Evolutionary conservation across 257 asterid species (phyloP).

Genomic region (Nicotiana benthamiana): DNA sequence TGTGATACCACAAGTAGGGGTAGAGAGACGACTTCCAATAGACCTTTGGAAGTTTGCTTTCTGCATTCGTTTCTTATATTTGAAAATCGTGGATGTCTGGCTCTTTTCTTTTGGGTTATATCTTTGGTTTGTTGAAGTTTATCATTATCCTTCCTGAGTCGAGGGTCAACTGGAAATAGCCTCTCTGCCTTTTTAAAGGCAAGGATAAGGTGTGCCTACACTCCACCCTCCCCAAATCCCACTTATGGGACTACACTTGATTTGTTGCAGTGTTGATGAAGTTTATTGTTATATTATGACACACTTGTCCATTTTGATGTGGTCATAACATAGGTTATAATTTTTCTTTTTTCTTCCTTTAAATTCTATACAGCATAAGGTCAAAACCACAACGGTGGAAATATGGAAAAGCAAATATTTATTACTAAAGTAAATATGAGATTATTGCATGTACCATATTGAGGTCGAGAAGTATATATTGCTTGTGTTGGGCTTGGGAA

Average conservation of each 20-base stretch:
- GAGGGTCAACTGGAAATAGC: too few species aligned
- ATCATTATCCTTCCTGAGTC: not conserved
- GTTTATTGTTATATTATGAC: not conserved
- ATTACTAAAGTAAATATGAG: not conserved
- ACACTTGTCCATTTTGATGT: not conserved
- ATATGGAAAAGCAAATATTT: not conserved
- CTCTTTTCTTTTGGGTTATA: not conserved
- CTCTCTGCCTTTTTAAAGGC: too few species aligned
- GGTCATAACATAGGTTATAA: not conserved
- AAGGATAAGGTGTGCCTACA: too few species aligned
- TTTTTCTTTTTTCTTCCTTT: not conserved
- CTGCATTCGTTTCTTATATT: not conserved
- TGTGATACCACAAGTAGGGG: too few species aligned
- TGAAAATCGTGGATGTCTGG: not conserved
- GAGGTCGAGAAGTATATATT: not conserved
- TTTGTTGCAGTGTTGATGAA: too few species aligned
- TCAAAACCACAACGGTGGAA: not conserved
- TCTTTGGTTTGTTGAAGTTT: not conserved
- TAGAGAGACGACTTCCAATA: too few species aligned
- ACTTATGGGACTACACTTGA: too few species aligned
- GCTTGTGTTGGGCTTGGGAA: not conserved
- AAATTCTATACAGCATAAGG: not conserved
- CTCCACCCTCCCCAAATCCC: too few species aligned
- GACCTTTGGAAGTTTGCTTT: not conserved
- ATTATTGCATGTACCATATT: not conserved